phyloP scores from a whole-genome alignment of 1,284 basidiomycete species.

The Cronartium ribicola region DNA sequence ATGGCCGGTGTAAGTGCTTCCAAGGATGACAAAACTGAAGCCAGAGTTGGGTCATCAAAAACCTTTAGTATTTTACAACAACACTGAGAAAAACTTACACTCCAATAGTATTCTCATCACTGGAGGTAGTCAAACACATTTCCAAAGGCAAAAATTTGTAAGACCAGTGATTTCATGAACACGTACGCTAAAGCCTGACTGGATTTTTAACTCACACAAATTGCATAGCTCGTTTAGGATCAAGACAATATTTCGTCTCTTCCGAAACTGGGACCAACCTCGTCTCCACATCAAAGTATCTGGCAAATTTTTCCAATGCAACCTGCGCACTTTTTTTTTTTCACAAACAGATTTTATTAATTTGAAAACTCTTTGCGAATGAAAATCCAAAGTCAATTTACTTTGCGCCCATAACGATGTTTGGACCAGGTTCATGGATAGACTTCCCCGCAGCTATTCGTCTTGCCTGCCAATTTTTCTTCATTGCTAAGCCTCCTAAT shows the following conservation, averaged over 20 bases:
- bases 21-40: slow-evolving; percentile 47
- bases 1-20: slow-evolving; percentile 80
- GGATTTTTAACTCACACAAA: slow-evolving; percentile 58
- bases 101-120: slow-evolving; percentile 58
- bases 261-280: slow-evolving; percentile 71
- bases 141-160: slow-evolving; percentile 75
- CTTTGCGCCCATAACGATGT: slow-evolving; percentile 53
- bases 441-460: slow-evolving; percentile 80
- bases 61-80: no score
- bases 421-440: slow-evolving; percentile 71
- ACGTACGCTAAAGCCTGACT: slow-evolving; percentile 92
- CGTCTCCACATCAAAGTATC: slow-evolving; percentile 81
- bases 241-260: slow-evolving; percentile 74
- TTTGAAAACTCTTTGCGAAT: no score
- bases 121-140: slow-evolving; percentile 77
- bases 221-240: slow-evolving; percentile 77
- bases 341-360: no score
- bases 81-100: slow-evolving; percentile 74
- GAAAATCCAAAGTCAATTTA: no score
- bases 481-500: slow-evolving; percentile 92
- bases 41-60: slow-evolving; percentile 47
- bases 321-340: slow-evolving; percentile 80
- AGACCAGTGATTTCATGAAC: slow-evolving; percentile 73
- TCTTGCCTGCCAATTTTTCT: slow-evolving; percentile 84
- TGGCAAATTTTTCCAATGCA: slow-evolving; percentile 64